Conservation (phyloP, 2,329 filamentous ascomycete species). For the Zarea fungicola region DNA sequence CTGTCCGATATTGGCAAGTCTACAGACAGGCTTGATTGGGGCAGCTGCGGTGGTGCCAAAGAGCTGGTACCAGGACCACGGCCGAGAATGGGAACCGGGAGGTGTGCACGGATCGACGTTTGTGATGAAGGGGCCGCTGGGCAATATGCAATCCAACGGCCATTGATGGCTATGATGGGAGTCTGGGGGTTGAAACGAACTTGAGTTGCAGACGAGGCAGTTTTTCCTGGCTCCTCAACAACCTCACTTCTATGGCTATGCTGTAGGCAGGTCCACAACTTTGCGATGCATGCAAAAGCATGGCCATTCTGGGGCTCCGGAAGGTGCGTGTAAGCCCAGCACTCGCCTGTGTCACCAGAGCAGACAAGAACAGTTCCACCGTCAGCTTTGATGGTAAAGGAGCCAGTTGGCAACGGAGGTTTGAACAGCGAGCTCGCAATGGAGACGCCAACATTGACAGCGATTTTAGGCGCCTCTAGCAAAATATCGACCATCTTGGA, state of each 20-base stretch:
- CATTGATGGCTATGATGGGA: constrained; percentile 63
- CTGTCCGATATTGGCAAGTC: constrained; percentile 69
- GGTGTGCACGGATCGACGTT: constrained; percentile 62
- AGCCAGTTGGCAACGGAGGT: constrained; percentile 64
- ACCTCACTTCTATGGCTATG: constrained; percentile 46
- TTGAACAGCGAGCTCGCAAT: constrained; percentile 59
- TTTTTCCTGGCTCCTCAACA: constrained; percentile 41
- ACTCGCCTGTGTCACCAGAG: constrained; percentile 80
- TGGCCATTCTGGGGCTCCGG: constrained; percentile 37
- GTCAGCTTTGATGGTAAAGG: constrained; percentile 68
- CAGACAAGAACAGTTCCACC: constrained; percentile 67
- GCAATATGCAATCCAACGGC: constrained; percentile 73
- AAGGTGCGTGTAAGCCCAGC: constrained; percentile 66
- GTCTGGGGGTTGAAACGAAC: constrained; percentile 45
- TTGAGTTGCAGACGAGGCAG: constrained; percentile 29
- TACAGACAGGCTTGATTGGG: constrained; percentile 59
- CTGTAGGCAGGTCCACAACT: constrained; percentile 87
- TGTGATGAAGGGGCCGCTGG: constrained; percentile 67
- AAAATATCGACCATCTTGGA: constrained; percentile 67
- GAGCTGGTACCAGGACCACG: constrained; percentile 53
- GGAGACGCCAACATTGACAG: constrained; percentile 49
- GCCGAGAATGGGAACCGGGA: constrained; percentile 51
- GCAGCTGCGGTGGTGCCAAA: constrained; percentile 64
- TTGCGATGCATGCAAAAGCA: constrained; percentile 66
- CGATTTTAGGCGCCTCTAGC: constrained; percentile 61